phyloP scores from a whole-genome alignment of 2,329 filamentous ascomycete genomes.

The Eurotiales sp. region DNA sequence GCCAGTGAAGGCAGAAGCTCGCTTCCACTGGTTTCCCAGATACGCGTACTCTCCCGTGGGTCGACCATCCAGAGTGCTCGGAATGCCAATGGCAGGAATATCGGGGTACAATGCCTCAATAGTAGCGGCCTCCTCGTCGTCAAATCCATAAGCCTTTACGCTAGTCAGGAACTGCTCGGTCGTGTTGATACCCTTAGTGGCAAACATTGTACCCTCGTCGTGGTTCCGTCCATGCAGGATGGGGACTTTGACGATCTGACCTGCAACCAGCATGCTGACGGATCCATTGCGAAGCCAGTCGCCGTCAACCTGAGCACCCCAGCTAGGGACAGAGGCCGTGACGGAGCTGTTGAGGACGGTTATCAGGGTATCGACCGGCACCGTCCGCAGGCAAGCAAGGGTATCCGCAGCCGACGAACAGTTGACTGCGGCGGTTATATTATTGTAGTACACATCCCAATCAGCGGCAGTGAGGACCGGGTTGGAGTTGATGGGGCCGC shows the following conservation, averaged over 20 bases:
- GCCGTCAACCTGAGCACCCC: neutral
- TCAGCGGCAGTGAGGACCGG: conserved; percentile 35
- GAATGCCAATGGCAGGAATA: neutral
- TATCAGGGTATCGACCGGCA: neutral
- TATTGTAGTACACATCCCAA: neutral
- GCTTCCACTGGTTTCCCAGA: neutral
- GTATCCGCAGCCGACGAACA: neutral
- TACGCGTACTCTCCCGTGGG: neutral
- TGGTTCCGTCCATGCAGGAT: conserved; percentile 62
- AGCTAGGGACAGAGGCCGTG: neutral
- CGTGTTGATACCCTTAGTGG: conserved; percentile 52
- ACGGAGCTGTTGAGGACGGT: neutral
- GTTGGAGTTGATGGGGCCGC: conserved; percentile 49
- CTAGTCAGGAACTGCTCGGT: conserved; percentile 48
- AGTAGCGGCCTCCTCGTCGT: neutral
- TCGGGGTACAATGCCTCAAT: neutral
- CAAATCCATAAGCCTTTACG: neutral
- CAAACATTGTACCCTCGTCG: conserved; percentile 62
- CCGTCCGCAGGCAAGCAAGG: neutral
- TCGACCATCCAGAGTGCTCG: neutral
- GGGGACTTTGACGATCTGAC: conserved; percentile 56
- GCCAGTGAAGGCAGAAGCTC: neutral
- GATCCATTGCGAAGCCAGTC: neutral
- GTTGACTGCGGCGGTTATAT: neutral
- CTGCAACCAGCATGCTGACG: neutral